Percentiles rank a stretch among this genome's conserved stretches.
Conservation (phyloP, 2,329 filamentous ascomycete species). For the Aspergillus luchuensis region DNA sequence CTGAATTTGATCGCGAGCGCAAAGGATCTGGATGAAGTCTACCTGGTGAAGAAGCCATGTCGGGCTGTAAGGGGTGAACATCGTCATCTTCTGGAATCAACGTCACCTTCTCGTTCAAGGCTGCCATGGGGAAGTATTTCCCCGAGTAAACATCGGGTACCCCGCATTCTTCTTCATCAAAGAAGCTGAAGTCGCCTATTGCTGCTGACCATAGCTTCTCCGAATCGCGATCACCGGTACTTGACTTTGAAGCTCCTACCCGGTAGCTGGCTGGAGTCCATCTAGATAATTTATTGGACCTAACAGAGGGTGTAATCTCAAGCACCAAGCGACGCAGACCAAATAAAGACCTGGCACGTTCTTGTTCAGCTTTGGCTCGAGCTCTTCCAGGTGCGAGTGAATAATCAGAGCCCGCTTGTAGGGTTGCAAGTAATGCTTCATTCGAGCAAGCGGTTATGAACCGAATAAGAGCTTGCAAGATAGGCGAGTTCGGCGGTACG, state of each 20-base stretch:
- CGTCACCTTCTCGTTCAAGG: constrained; percentile 48
- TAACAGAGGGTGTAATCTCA: constrained; percentile 50
- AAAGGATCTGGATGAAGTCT: constrained; percentile 13
- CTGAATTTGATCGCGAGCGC: constrained; percentile 5
- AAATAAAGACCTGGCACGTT: constrained; percentile 56
- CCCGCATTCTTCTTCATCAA: constrained; percentile 59
- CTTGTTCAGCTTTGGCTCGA: constrained; percentile 51
- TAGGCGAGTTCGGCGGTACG: constrained; percentile 43
- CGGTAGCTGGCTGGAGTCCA: constrained; percentile 50
- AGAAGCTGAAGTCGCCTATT: constrained; percentile 63
- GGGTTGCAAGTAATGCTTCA: constrained; percentile 55
- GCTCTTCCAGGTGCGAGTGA: constrained; percentile 59
- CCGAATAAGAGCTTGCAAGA: constrained; percentile 50
- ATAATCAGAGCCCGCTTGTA: constrained; percentile 59
- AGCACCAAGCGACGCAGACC: constrained; percentile 58
- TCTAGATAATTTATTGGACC: constrained; percentile 20
- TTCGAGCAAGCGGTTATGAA: constrained; percentile 61
- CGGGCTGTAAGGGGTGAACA: constrained; percentile 10
- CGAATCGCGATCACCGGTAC: constrained; percentile 61
- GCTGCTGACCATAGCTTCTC: constrained; percentile 63
- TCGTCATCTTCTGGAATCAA: constrained; percentile 40
- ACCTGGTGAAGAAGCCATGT: constrained; percentile 16
- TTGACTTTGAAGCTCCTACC: constrained; percentile 53
- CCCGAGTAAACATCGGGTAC: constrained; percentile 50
- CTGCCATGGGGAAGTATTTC: constrained; percentile 47